Percentiles rank a stretch among this genome's conserved stretches.
phyloP scores from a whole-genome alignment of 2,329 filamentous ascomycete species.

The Exophiala dermatitidis region DNA sequence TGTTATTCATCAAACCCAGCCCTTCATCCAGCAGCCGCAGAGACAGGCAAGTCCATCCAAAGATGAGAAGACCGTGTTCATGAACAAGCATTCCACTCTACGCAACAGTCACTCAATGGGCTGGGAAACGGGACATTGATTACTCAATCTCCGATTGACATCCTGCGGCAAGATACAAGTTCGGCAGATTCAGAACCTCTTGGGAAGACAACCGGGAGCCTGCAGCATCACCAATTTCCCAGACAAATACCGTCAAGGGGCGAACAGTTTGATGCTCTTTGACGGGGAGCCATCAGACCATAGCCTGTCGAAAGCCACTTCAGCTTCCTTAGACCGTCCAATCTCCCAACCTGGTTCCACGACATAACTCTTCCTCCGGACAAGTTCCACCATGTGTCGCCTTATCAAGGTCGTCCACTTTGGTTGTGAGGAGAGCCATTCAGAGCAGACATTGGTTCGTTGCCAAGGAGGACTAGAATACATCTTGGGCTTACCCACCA shows the following conservation, averaged over 20 bases:
- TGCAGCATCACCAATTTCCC: background rate
- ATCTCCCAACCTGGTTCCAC: background rate
- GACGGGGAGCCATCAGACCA: background rate
- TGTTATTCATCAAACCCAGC: background rate
- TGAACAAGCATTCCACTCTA: background rate
- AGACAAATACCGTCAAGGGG: background rate
- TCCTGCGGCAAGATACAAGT: background rate
- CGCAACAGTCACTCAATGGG: background rate
- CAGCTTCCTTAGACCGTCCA: background rate
- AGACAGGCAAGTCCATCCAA: background rate
- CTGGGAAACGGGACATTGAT: background rate
- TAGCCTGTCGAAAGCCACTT: background rate
- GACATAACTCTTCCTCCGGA: background rate
- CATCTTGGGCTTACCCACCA: constrained; percentile 9
- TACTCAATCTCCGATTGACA: background rate
- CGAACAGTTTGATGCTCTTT: background rate
- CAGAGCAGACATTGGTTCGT: constrained; percentile 5
- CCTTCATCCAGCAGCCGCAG: background rate
- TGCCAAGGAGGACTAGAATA: constrained; percentile 18
- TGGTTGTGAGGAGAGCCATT: constrained; percentile 14
- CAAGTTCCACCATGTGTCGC: constrained; percentile 10
- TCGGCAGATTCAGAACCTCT: background rate
- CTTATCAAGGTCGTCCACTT: constrained; percentile 19
- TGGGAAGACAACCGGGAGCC: constrained; percentile 1
- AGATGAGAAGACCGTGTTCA: background rate